Evolutionary conservation across 345 rosid species (phyloP).

Genomic region (Rhizophora mangle): DNA sequence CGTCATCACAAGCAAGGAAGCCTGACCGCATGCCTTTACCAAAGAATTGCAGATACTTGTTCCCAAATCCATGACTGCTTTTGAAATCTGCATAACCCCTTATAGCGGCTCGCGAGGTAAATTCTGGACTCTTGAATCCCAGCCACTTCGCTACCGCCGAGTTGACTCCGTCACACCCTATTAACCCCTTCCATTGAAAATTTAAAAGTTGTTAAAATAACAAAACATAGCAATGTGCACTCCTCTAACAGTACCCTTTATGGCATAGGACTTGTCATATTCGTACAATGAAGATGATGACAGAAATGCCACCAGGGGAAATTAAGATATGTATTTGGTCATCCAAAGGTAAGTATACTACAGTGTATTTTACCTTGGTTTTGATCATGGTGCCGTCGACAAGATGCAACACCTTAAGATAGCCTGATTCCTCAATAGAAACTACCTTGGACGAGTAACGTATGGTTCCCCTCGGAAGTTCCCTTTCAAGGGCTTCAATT

Average conservation of each 20-base stretch:
- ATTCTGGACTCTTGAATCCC: conserved; percentile 49
- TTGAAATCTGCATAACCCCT: conserved; percentile 44
- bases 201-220: too few relatives aligned
- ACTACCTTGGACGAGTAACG: conserved; percentile 65
- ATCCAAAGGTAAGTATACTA: background rate
- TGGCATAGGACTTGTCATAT: too few relatives aligned
- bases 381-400: conserved; percentile 52
- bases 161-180: conserved; percentile 74
- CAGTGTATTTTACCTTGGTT: conserved; percentile 45
- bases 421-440: conserved; percentile 54
- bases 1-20: conserved; percentile 47
- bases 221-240: too few relatives aligned
- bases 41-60: conserved; percentile 30
- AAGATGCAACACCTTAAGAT: conserved; percentile 51
- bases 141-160: conserved; percentile 65
- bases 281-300: background rate
- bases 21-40: conserved; percentile 53
- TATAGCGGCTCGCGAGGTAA: conserved; percentile 34
- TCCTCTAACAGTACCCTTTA: too few relatives aligned
- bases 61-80: conserved; percentile 38
- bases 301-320: background rate
- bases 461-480: conserved; percentile 57
- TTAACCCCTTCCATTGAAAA: conserved; percentile 40
- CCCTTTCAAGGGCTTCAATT: conserved; percentile 50
- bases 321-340: background rate